These are phyloP conservation scores for Suhomyces pyralidae DNA, from an alignment of 805 yeast species.

Conservation along the genomic window DNA sequence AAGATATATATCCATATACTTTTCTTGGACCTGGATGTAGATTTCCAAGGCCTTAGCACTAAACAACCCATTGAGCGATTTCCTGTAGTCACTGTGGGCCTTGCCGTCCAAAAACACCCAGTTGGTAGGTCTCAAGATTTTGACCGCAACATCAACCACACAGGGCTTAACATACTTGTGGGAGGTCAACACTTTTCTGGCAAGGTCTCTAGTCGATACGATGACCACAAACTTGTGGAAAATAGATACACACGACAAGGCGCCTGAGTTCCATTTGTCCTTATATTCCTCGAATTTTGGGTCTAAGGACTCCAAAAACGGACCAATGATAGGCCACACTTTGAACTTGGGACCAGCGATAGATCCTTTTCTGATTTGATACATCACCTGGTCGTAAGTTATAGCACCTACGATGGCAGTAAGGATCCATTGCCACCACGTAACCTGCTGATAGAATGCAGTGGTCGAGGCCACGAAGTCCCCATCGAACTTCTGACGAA, in stretches of 20 bases:
- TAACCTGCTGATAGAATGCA: slow-evolving; percentile 22
- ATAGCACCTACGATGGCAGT: slow-evolving; percentile 48
- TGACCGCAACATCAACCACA: slow-evolving; percentile 95
- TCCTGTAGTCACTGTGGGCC: slow-evolving; percentile 90
- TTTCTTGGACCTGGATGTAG: slow-evolving; percentile 83
- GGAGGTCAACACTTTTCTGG: slow-evolving; percentile 81
- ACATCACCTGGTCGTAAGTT: slow-evolving; percentile 72
- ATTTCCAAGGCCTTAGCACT: slow-evolving; percentile 77
- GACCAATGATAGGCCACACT: slow-evolving; percentile 94
- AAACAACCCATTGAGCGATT: slow-evolving; percentile 84
- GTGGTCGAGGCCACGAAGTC: slow-evolving; percentile 11
- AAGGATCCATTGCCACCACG: slow-evolving; percentile 54
- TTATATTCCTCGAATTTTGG: slow-evolving; percentile 93
- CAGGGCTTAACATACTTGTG: slow-evolving; percentile 93
- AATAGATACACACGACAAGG: slow-evolving; percentile 92
- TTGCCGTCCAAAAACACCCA: slow-evolving; percentile 98
- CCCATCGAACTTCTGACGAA: slow-evolving; percentile 2
- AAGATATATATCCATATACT: slow-evolving; percentile 78
- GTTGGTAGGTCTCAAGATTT: slow-evolving; percentile 89
- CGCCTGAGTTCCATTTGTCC: slow-evolving; percentile 94
- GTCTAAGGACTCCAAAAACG: slow-evolving; percentile 88
- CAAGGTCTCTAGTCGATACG: slow-evolving; percentile 82
- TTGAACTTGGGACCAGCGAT: slow-evolving; percentile 90
- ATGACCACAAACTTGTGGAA: slow-evolving; percentile 97
- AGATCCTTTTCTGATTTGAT: slow-evolving; percentile 75